These are phyloP conservation scores for Pseudopithomyces chartarum DNA, from an alignment of 2,329 filamentous ascomycete genomes.

Conservation along the genomic window DNA sequence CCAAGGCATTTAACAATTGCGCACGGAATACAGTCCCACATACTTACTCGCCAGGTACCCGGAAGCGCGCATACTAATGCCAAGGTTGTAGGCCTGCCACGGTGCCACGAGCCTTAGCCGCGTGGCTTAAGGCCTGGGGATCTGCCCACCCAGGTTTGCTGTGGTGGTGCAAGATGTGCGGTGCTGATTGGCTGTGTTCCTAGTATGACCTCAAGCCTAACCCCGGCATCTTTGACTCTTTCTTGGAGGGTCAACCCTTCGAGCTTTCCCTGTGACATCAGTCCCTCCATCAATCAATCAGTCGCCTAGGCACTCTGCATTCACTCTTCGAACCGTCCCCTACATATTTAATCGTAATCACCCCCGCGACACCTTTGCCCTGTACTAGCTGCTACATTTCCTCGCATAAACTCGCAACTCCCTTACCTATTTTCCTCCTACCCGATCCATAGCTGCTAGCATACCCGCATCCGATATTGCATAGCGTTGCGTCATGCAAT, in stretches of 20 bases:
- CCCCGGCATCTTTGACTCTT: conserved; percentile 3
- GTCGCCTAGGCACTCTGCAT: conserved; percentile 23
- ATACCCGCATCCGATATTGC: conserved; percentile 5
- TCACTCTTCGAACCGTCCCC: conserved; percentile 13
- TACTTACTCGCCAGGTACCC: not conserved
- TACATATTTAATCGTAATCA: conserved; percentile 22
- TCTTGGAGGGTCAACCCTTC: not conserved
- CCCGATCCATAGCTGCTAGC: conserved; percentile 10
- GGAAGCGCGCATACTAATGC: not conserved
- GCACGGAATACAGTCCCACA: not conserved
- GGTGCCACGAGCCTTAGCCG: conserved; percentile 13
- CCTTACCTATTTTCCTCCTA: conserved; percentile 4
- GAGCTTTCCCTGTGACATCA: conserved; percentile 35
- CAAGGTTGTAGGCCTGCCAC: not conserved
- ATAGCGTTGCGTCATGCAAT: conserved; percentile 25
- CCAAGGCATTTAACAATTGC: not conserved
- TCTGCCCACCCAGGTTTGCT: conserved; percentile 1
- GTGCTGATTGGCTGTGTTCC: conserved; percentile 24
- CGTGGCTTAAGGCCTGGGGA: conserved; percentile 11
- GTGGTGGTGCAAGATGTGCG: conserved; percentile 12
- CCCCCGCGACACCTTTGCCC: conserved; percentile 8
- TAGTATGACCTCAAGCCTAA: conserved; percentile 24
- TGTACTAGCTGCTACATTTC: conserved; percentile 13
- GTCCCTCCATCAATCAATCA: conserved; percentile 11
- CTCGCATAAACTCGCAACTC: conserved; percentile 9